Base-by-base conservation (phyloP, 2,329 filamentous ascomycete species). In the Diplodia sapinea region DNA sequence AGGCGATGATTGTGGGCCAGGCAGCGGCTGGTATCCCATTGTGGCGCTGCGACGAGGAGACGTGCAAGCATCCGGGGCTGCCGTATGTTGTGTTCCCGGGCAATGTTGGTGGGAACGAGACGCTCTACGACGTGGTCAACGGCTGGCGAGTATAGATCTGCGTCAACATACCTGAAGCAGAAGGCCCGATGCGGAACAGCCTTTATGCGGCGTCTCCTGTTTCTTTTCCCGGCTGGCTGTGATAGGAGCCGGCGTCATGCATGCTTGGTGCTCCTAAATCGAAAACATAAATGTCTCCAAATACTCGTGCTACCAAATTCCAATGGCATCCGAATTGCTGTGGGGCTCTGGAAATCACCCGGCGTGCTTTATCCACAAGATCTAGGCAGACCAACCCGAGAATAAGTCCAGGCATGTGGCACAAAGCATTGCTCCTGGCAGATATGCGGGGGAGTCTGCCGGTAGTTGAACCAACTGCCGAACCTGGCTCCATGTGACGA, bases 71-170 rank as follows among this genome's bases (percentile, higher is more conserved):
- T 76, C 77, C 78, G 0, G 83, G 83, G 1, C 74, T 87, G 12
- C 84, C 85, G 0, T 87, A 86, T 72, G 82, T 87, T 2, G 85
- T 87, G 0, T 87, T 88, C 64, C 86, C 85, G 0, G 86, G 85
- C 0, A 87, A 87, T 74, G 85, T 88, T 2, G 86, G 85, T 1
- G 78, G 76, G n/a, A 79, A 82, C 23, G 74, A 79, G 47, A 83
- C 83, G 1, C 72, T 86, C 43, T 79, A 76, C 57, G 80, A 84
- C 5, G 69, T 86, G 20, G 83, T 85, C 12, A 75, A 76, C 66
- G 74, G 75, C 2, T 82, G 80, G 79, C 63, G 59, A 36, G 55
- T 70, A 15, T 67, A 38, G 31, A 33, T 33, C 31, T 33, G 31
- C 31, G 31, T 8, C 31, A 33, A 7, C 8, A 3, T 7, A 33